A percentile compares a stretch with the other conserved stretches of the same genome.
Conservation (phyloP, 192 early-diverging fungal species). For the Coemansia umbellata region DNA sequence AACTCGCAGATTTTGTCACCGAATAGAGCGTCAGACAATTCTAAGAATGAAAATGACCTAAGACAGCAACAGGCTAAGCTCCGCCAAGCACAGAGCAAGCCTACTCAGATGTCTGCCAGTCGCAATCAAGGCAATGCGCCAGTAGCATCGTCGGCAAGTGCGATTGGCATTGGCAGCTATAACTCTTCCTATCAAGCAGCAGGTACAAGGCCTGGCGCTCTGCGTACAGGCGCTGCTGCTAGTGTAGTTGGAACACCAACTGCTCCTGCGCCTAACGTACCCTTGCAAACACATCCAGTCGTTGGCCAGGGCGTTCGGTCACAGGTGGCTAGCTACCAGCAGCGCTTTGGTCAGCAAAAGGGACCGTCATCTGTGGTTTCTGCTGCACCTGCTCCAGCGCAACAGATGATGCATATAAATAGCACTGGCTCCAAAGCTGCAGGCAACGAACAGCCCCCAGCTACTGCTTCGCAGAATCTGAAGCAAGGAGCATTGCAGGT, state of each 20-base stretch:
- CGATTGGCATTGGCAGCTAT: conserved; percentile 47
- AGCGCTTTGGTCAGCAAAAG: conserved; percentile 32
- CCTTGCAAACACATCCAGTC: conserved; percentile 20
- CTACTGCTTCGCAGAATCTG: not conserved
- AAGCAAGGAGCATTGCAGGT: conserved; percentile 8
- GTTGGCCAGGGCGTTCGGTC: conserved; percentile 27
- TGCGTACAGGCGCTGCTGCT: conserved; percentile 37
- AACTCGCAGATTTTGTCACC: conserved; percentile 15
- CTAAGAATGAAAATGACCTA: conserved; percentile 9
- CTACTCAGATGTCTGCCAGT: conserved; percentile 10
- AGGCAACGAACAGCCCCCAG: not conserved
- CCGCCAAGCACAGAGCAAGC: conserved; percentile 19
- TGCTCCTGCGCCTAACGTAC: conserved; percentile 19
- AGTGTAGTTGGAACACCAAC: conserved; percentile 28
- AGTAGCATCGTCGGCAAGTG: conserved; percentile 42
- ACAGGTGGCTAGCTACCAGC: conserved; percentile 45
- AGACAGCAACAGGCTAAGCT: conserved; percentile 11
- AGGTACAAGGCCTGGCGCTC: conserved; percentile 9
- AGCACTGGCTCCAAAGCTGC: conserved; percentile 4
- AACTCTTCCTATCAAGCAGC: conserved; percentile 20
- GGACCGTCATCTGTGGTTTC: conserved; percentile 45
- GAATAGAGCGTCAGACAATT: conserved; percentile 27
- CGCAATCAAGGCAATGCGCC: conserved; percentile 8
- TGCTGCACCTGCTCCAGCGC: conserved; percentile 27
- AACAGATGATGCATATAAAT: conserved; percentile 18